Base-by-base conservation (phyloP, 1,284 basidiomycete species). In the Lentinus polychrous region DNA sequence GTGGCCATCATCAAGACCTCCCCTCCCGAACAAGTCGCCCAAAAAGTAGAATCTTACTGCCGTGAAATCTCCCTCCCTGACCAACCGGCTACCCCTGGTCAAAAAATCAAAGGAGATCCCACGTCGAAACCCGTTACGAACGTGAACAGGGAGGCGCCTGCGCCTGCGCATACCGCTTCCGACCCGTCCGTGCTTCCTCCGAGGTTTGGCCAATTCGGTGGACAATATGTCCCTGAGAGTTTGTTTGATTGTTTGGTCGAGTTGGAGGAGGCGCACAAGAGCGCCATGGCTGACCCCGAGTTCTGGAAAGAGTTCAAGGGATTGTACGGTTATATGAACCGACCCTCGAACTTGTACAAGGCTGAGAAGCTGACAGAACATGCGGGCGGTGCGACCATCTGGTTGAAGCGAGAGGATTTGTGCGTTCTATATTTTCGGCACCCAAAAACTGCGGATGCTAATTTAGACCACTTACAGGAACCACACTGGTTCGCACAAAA, bases 361-460 rank as follows among this genome's bases (percentile, higher is more conserved):
- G 85, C 86, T 1, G 79, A 83, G 60, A 69, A 83, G 46, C 69
- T 90, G 56, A 84, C 81, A 0, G 75, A 82, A 61, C 67, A 80
- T 46, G 80, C 78, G 24, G 84, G 83, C 6, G 86, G 86, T 35
- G 95, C 96, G 6, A 89, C 83, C 54, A 97, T 99, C 60, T 99
- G 96, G 96, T 73, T 99, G 61, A 99, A 99, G 74, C 81, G 96
- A 36, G 96, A 99, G 70, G 96, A 99, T 60, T 66, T 96, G 79
- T 90, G 60, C 58, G 87, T 72, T 36, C 22, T 5, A 37, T 12
- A 17, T 33, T 44, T n/a, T 15, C 22, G 43, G 37, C 33, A 44
- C 39, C 10, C 45, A 24, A n/a, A 35, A 49, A 32, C 3, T 15
- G 43, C 27, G 43, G 41, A 32, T 51, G 55, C 44, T 52, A 49